These are phyloP conservation scores for Heracleum sosnowskyi DNA, from an alignment of 129 eudicot species.

Conservation along the genomic window DNA sequence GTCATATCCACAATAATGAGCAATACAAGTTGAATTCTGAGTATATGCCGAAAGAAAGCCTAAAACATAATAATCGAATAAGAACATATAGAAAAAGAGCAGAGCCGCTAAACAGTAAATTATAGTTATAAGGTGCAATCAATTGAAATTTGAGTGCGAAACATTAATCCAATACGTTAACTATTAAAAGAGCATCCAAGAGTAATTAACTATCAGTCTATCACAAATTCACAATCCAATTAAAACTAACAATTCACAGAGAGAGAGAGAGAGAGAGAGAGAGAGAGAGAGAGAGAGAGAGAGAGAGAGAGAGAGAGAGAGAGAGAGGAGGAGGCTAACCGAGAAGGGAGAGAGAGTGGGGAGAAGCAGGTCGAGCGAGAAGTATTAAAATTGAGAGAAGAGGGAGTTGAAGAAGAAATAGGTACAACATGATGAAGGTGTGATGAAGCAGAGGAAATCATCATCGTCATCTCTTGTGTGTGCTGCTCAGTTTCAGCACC, in stretches of 20 bases:
- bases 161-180: neutral
- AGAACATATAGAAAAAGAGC: neutral
- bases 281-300: neutral
- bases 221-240: neutral
- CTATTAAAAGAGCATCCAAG: neutral
- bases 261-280: neutral
- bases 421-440: conserved; percentile 23
- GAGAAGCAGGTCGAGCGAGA: conserved; percentile 27
- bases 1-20: neutral
- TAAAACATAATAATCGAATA: no score
- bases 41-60: neutral
- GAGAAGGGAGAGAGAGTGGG: conserved; percentile 22
- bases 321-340: conserved; percentile 31
- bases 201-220: neutral
- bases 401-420: conserved; percentile 27
- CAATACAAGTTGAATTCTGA: no score
- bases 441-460: conserved; percentile 17
- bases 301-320: neutral
- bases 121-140: neutral
- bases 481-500: neutral
- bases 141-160: neutral
- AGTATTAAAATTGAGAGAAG: conserved; percentile 15
- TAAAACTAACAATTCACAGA: neutral
- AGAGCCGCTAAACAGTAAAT: neutral
- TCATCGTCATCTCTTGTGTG: neutral